A percentile compares a stretch with the other conserved stretches of the same genome.
Evolutionary conservation across 495 filamentous ascomycete genomes (phyloP).

Genomic region (Xylaria bambusicola): DNA sequence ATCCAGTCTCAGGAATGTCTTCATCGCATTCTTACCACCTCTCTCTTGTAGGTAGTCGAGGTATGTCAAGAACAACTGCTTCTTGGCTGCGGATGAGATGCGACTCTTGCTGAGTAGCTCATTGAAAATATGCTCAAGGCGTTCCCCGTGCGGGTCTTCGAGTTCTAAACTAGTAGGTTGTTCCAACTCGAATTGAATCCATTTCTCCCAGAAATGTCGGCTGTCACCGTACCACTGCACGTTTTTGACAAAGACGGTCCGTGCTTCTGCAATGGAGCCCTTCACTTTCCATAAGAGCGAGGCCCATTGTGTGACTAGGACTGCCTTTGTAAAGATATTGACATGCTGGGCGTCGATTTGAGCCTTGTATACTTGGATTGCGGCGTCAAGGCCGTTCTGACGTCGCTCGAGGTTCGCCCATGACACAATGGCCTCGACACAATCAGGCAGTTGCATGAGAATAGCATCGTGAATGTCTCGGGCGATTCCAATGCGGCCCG

Average conservation of each 20-base stretch:
- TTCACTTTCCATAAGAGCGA: slow-evolving; percentile 87
- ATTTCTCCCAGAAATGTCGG: slow-evolving; percentile 89
- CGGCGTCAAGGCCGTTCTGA: slow-evolving; percentile 80
- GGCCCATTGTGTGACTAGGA: slow-evolving; percentile 88
- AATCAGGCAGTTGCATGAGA: slow-evolving; percentile 63
- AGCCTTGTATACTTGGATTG: slow-evolving; percentile 79
- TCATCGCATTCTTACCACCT: slow-evolving; percentile 79
- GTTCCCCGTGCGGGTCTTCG: slow-evolving; percentile 66
- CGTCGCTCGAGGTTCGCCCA: slow-evolving; percentile 88
- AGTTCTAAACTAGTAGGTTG: slow-evolving; percentile 72
- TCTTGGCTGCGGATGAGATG: slow-evolving; percentile 66
- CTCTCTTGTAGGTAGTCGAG: slow-evolving; percentile 83
- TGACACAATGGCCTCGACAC: slow-evolving; percentile 84
- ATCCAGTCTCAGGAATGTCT: slow-evolving; percentile 83
- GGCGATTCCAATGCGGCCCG: slow-evolving; percentile 72
- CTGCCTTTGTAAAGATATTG: slow-evolving; percentile 81
- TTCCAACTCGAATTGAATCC: slow-evolving; percentile 84
- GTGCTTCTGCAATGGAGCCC: slow-evolving; percentile 80
- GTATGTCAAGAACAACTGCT: slow-evolving; percentile 77
- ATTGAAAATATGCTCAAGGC: slow-evolving; percentile 78
- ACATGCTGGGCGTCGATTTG: slow-evolving; percentile 73
- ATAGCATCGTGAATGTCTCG: slow-evolving; percentile 83
- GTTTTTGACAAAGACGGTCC: slow-evolving; percentile 80
- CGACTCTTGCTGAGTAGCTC: slow-evolving; percentile 75
- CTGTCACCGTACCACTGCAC: slow-evolving; percentile 85